These are phyloP conservation scores for Paraurostyla sp. DNA, from an alignment of 73 alveolate genomes.

Conservation along the genomic window DNA sequence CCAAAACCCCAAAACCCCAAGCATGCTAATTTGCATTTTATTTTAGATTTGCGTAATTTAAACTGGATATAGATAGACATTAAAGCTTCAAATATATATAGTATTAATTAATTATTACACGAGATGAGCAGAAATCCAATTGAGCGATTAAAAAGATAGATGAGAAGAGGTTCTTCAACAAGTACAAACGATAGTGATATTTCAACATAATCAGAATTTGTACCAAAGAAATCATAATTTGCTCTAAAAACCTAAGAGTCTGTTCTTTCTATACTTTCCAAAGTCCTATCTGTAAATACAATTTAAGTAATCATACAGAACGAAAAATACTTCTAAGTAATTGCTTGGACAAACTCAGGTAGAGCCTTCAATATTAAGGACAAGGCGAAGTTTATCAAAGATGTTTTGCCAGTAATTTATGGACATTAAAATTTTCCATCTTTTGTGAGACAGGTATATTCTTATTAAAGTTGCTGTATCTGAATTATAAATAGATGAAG, in stretches of 20 bases:
- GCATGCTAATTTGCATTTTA: no score
- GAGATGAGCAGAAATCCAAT: slow-evolving; percentile 39
- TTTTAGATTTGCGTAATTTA: no score
- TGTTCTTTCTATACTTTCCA: not conserved
- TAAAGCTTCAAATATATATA: no score
- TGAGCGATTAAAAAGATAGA: not conserved
- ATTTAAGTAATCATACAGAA: not conserved
- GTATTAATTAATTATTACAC: no score
- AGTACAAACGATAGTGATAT: not conserved
- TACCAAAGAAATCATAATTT: not conserved
- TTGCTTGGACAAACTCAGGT: slow-evolving; percentile 59
- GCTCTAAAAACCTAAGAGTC: not conserved
- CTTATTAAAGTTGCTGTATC: not conserved
- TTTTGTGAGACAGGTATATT: slow-evolving; percentile 46
- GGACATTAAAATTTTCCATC: slow-evolving; percentile 58
- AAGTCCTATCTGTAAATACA: not conserved
- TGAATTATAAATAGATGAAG: slow-evolving; percentile 24
- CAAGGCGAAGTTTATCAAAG: slow-evolving; percentile 28
- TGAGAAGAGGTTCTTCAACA: not conserved
- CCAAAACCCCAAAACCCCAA: no score
- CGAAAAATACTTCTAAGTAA: not conserved
- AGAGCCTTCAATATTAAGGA: slow-evolving; percentile 54
- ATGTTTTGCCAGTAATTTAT: slow-evolving; percentile 19
- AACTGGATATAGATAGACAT: no score
- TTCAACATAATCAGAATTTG: not conserved